Evolutionary conservation across 2,329 filamentous ascomycete species (phyloP).

Genomic region (Leptographium radiaticola): DNA sequence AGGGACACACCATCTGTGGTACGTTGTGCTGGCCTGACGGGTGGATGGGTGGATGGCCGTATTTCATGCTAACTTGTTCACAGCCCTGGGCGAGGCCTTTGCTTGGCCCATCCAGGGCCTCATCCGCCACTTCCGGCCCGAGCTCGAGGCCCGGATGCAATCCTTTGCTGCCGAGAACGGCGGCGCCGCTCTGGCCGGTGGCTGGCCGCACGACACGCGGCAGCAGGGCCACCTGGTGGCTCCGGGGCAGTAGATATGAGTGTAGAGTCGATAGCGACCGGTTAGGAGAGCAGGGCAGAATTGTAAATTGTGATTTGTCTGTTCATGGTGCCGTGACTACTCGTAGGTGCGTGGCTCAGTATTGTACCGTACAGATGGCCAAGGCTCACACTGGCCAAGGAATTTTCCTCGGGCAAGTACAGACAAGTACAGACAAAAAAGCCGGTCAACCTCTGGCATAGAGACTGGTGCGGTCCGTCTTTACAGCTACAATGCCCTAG

Average conservation of each 20-base stretch:
- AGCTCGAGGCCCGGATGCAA: conserved; percentile 83
- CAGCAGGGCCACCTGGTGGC: conserved; percentile 74
- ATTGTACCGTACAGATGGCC: too few species aligned
- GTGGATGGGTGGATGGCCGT: too few species aligned
- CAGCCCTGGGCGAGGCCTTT: conserved; percentile 89
- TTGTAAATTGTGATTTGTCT: background rate
- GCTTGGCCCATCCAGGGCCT: conserved; percentile 97
- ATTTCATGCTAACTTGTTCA: conserved; percentile 18
- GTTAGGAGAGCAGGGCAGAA: background rate
- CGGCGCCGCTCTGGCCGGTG: conserved; percentile 67
- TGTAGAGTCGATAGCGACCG: background rate
- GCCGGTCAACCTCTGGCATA: too few species aligned
- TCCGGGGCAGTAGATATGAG: conserved; percentile 42
- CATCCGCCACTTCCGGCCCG: conserved; percentile 94
- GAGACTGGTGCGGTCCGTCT: too few species aligned
- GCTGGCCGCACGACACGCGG: conserved; percentile 65
- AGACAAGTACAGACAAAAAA: too few species aligned
- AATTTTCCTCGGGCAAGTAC: too few species aligned
- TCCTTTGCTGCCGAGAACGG: conserved; percentile 63
- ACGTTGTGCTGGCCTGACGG: conserved; percentile 26
- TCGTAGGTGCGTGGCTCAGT: too few species aligned
- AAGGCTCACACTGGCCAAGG: too few species aligned
- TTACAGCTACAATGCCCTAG: too few species aligned
- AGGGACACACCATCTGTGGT: conserved; percentile 98
- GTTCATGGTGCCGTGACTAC: too few species aligned